Evolutionary conservation across 2,329 filamentous ascomycete genomes (phyloP).

Genomic region (Pezicula rhizophila): DNA sequence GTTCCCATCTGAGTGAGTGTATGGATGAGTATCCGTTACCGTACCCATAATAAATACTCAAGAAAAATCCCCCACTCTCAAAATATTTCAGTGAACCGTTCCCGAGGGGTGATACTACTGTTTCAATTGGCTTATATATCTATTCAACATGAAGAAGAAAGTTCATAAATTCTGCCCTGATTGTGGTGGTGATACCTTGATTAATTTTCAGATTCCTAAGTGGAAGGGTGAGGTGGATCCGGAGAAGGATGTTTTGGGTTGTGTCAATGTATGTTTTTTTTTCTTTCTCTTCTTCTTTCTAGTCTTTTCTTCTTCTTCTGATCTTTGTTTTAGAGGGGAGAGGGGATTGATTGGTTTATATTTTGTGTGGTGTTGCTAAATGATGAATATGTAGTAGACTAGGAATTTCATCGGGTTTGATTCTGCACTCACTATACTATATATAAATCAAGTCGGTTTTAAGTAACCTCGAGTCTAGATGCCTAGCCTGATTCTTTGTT

Average conservation of each 20-base stretch:
- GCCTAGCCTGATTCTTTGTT: no score
- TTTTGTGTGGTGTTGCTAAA: neutral
- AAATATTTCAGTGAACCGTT: no score
- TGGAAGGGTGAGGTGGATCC: constrained; percentile 9
- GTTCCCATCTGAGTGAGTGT: no score
- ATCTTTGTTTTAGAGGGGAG: no score
- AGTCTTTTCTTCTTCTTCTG: neutral
- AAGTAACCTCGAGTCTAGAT: no score
- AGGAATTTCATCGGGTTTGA: constrained; percentile 16
- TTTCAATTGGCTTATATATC: no score
- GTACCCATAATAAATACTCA: no score
- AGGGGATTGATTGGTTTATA: neutral
- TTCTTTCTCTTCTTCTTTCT: neutral
- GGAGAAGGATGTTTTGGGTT: constrained; percentile 15
- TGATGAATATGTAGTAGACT: constrained; percentile 9
- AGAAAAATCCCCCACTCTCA: no score
- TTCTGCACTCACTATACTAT: no score
- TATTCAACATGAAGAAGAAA: constrained; percentile 10
- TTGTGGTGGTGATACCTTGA: constrained; percentile 16
- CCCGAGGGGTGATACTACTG: no score
- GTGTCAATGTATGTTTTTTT: constrained; percentile 16
- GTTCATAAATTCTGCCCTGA: constrained; percentile 17
- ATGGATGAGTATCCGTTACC: no score
- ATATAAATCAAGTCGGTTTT: no score
- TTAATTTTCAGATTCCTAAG: constrained; percentile 8